Conservation (phyloP, 352 stramenopile genomes). For the Halophytophthora polymorphica region DNA sequence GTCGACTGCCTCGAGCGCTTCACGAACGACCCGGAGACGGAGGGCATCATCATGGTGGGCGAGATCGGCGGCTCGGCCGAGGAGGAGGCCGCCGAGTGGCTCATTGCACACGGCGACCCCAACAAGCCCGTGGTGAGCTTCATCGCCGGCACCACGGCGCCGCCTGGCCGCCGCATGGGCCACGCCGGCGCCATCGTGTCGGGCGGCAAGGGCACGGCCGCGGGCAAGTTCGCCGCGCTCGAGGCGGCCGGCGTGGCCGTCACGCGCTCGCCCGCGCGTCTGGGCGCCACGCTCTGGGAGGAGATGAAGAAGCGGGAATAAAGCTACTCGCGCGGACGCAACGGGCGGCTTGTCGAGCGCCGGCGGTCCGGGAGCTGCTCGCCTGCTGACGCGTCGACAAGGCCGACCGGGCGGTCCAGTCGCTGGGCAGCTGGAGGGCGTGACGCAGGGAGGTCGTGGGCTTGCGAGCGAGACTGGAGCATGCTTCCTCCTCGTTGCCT, state of each 20-base stretch:
- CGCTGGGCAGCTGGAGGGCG: constrained; percentile 29
- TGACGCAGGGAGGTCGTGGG: constrained; percentile 1
- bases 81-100: constrained; percentile 98
- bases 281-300: constrained; percentile 96
- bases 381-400: neutral
- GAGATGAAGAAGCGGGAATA: constrained; percentile 88
- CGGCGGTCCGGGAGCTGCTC: constrained; percentile 6
- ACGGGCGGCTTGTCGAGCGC: constrained; percentile 7
- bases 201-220: constrained; percentile 97
- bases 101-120: constrained; percentile 95
- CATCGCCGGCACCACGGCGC: constrained; percentile 98
- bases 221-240: constrained; percentile 97
- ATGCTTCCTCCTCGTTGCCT: neutral
- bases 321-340: constrained; percentile 9
- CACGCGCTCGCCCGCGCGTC: constrained; percentile 94
- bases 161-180: constrained; percentile 97
- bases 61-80: constrained; percentile 99
- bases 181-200: constrained; percentile 99
- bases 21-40: constrained; percentile 98
- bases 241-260: constrained; percentile 95
- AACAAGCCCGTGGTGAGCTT: constrained; percentile 99
- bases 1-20: constrained; percentile 99
- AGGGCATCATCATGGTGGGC: constrained; percentile 99
- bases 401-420: constrained; percentile 7
- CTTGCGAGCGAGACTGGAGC: neutral